Base-by-base conservation (phyloP, 805 yeast genomes). In the Pichia insulana region DNA sequence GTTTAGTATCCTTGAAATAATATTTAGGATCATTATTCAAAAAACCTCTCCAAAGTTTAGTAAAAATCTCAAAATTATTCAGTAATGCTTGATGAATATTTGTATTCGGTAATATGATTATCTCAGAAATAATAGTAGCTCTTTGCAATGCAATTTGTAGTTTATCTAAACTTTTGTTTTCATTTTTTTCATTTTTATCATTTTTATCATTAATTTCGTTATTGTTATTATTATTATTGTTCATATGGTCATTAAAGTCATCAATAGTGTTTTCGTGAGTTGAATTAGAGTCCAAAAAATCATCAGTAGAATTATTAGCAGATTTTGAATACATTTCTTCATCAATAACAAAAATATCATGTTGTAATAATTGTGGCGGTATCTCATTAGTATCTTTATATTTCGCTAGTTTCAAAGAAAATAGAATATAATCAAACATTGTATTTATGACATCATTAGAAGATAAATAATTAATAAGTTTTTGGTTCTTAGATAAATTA, bases 31-130 rank as follows among this genome's bases (percentile, higher is more conserved):
- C 55, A 37, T 48, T 47, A 39, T 57, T 55, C 41, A 60, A 37
- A 37, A 62, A 51, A 1, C 66, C 66, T 25, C 62, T 49, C 66
- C 66, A 62, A 3, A 62, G 43, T 36, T 47, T 51, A 3, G 52
- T 44, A 16, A 62, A 37, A 8, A 55, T 48, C 13, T 45, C 45
- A 9, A 49, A 47, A 7, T 55, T 56, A 2, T 50, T 39, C 12
- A 60, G 41, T n/a, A 61, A 37, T 16, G 42, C 42, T 26, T 52
- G 47, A 10, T 53, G 51, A n/a, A 52, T 45, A 20, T 49, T 41
- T 10, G 52, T 43, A 34, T 52, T 48, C 2, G 61, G 50, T 7
- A 59, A 39, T 15, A 59, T 50, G 36, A 61, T 37, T 2, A 56
- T 48, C 33, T 62, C 64, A 20, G 59, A 56, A 7, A 61, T 53